Evolutionary conservation across 345 rosid species (phyloP).

Genomic region (Sisymbrium irio): DNA sequence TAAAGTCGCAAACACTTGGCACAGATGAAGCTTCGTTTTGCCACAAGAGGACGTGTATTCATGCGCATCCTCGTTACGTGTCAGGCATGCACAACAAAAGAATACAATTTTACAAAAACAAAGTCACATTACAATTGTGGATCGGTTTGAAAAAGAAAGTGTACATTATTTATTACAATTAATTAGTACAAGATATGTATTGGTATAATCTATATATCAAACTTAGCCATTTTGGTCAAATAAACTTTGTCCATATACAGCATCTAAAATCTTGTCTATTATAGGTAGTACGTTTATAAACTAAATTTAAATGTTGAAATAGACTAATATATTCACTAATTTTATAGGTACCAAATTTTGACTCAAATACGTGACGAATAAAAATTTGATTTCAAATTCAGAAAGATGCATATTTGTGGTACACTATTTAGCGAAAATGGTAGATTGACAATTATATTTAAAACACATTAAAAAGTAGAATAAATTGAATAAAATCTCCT

Average conservation of each 20-base stretch:
- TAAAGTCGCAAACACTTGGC: conserved; percentile 32
- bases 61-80: conserved; percentile 12
- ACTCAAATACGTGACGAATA: not conserved
- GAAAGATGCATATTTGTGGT: not conserved
- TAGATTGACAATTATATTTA: not conserved
- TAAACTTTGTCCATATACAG: no score
- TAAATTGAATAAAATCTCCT: not conserved
- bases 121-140: no score
- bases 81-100: conserved; percentile 21
- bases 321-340: no score
- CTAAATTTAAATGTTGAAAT: no score
- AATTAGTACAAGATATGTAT: no score
- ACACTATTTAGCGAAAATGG: not conserved
- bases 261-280: no score
- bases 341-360: not conserved
- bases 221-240: no score
- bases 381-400: not conserved
- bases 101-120: no score
- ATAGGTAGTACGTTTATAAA: no score
- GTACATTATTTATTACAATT: no score
- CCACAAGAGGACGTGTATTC: conserved; percentile 18
- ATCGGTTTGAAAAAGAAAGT: no score
- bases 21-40: not conserved
- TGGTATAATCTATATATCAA: no score
- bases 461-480: not conserved